These are phyloP conservation scores for Breynia disticha DNA, from an alignment of 441 rosid species.

Conservation along the genomic window DNA sequence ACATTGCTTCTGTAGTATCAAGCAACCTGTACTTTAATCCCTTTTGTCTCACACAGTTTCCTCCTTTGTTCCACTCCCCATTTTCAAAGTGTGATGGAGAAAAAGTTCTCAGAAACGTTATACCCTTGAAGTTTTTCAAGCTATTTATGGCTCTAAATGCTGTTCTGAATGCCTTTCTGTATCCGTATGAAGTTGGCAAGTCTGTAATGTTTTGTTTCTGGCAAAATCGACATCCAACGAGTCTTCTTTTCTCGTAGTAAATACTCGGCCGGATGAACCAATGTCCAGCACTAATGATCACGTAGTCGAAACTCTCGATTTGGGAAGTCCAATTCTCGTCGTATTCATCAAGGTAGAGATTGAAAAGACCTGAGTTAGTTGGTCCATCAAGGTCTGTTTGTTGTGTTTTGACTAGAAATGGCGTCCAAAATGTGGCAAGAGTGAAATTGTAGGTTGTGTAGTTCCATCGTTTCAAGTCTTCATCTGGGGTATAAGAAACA, in stretches of 20 bases:
- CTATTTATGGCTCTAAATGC: constrained; percentile 35
- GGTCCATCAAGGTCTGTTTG: constrained; percentile 50
- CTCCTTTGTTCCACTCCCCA: constrained; percentile 74
- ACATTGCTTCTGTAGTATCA: constrained; percentile 52
- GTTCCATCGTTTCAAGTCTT: constrained; percentile 41
- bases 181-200: constrained; percentile 50
- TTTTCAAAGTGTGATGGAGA: constrained; percentile 88
- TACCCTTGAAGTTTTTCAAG: constrained; percentile 14
- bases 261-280: constrained; percentile 78
- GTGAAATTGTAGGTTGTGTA: constrained; percentile 45
- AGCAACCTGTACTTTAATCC: constrained; percentile 39
- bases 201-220: constrained; percentile 46
- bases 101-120: constrained; percentile 52
- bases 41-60: constrained; percentile 53
- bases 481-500: constrained; percentile 35
- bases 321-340: constrained; percentile 62
- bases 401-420: constrained; percentile 51
- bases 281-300: constrained; percentile 66
- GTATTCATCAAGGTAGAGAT: constrained; percentile 44
- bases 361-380: constrained; percentile 45
- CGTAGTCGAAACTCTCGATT: constrained; percentile 36
- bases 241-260: constrained; percentile 46
- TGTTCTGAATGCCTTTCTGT: constrained; percentile 59
- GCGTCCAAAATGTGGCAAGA: constrained; percentile 76
- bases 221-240: constrained; percentile 65